Percentiles rank a stretch among this genome's conserved stretches.
These are phyloP conservation scores for Cadophora luteo-olivacea DNA, from an alignment of 2,329 filamentous ascomycete genomes.

Conservation along the genomic window DNA sequence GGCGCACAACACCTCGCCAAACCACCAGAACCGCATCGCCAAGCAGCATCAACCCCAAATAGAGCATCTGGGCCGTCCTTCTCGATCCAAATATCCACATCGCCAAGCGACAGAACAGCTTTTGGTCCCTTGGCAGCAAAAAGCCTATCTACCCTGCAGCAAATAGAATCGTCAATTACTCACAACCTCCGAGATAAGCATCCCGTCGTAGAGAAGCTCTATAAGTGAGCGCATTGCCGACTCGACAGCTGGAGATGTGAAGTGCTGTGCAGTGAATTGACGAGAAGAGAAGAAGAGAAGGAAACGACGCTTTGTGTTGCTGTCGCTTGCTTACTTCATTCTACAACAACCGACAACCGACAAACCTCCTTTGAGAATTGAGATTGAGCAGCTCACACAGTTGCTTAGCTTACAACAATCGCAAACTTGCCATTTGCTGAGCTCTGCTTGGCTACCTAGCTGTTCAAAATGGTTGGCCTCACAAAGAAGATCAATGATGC, in stretches of 20 bases:
- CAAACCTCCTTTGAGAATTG: not conserved
- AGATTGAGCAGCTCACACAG: not conserved
- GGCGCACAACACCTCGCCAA: not conserved
- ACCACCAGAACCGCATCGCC: not conserved
- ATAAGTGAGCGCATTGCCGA: conserved; percentile 16
- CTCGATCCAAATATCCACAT: not conserved
- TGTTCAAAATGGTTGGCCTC: conserved; percentile 18
- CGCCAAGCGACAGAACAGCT: not conserved
- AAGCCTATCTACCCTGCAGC: conserved; percentile 11
- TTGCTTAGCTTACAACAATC: not conserved
- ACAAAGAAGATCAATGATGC: conserved; percentile 28
- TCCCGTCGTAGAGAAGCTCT: conserved; percentile 13
- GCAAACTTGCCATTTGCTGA: not conserved
- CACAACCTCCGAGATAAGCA: conserved; percentile 14
- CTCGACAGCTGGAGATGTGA: not conserved
- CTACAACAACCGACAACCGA: not conserved
- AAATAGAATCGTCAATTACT: conserved; percentile 12
- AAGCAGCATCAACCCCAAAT: conserved; percentile 1
- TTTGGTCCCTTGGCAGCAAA: conserved; percentile 14
- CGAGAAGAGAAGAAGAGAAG: not conserved
- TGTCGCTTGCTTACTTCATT: not conserved
- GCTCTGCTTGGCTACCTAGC: not conserved
- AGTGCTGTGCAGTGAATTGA: not conserved
- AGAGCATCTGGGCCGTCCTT: not conserved
- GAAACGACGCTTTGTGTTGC: not conserved